Conservation (phyloP, 148 eudicot genomes). For the Chenopodium suecicum region DNA sequence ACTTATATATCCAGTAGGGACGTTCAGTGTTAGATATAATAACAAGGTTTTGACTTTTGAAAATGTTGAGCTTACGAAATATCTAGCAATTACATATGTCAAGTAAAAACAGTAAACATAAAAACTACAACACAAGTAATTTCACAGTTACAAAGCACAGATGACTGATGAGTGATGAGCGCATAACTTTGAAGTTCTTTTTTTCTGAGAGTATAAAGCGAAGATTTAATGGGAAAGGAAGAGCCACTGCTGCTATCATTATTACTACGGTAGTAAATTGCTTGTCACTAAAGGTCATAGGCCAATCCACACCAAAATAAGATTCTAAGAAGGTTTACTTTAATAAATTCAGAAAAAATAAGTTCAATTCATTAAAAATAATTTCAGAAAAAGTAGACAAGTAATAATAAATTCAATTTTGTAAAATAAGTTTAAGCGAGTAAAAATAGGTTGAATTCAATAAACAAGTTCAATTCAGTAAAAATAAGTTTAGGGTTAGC, state of each 20-base stretch:
- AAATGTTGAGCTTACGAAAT: background rate
- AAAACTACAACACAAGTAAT: background rate
- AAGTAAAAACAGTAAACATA: background rate
- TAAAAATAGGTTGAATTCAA: no score
- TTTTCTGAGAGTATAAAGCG: background rate
- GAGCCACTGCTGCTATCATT: background rate
- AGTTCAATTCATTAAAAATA: no score
- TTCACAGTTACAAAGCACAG: background rate
- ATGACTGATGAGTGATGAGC: background rate
- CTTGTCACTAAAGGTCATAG: background rate
- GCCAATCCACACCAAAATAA: background rate
- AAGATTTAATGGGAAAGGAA: no score
- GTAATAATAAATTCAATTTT: no score
- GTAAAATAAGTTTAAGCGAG: no score
- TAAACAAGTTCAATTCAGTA: no score
- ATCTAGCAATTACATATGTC: background rate
- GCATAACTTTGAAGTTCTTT: background rate
- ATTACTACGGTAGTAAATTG: background rate
- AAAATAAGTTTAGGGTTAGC: no score
- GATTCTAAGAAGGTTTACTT: no score
- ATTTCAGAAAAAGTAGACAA: no score
- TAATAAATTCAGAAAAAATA: no score
- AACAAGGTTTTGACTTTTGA: background rate
- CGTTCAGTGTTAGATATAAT: background rate
- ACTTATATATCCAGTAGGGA: no score